A percentile compares a stretch with the other conserved stretches of the same genome.
phyloP scores from a whole-genome alignment of 2,329 filamentous ascomycete genomes.

The Diaporthe velutina region DNA sequence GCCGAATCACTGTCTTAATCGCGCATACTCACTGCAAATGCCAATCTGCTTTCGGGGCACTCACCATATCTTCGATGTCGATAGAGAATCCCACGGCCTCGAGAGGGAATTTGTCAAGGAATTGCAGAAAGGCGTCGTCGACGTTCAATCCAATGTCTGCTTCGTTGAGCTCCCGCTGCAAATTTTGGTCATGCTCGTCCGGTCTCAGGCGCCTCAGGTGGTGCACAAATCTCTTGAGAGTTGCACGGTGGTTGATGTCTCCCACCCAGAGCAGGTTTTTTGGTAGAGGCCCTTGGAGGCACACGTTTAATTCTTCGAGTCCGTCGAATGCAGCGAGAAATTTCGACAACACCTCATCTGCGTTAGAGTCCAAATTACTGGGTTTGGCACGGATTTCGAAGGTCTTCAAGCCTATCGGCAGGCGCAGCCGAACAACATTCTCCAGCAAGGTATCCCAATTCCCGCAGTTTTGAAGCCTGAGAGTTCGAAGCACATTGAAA shows the following conservation, averaged over 20 bases:
- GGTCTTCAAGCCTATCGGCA: neutral
- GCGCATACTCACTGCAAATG: neutral
- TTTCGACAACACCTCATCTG: neutral
- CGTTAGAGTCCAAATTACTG: neutral
- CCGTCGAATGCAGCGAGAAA: neutral
- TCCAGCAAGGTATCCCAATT: neutral
- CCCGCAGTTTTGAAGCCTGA: neutral
- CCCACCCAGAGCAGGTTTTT: neutral
- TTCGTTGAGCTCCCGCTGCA: neutral
- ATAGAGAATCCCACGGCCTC: neutral
- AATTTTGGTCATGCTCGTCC: no score
- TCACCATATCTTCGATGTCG: neutral
- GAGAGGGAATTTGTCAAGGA: neutral
- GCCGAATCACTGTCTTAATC: neutral
- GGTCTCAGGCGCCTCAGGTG: neutral
- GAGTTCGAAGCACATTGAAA: neutral
- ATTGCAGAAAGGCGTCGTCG: neutral
- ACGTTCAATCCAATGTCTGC: neutral
- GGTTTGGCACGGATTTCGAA: neutral
- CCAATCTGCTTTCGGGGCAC: neutral
- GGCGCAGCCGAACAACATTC: no score
- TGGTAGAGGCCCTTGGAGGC: neutral
- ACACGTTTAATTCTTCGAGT: neutral
- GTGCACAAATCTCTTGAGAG: neutral
- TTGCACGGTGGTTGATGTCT: neutral